These are phyloP conservation scores for Tylopilus sp. DNA, from an alignment of 768 basidiomycete genomes.

Conservation along the genomic window DNA sequence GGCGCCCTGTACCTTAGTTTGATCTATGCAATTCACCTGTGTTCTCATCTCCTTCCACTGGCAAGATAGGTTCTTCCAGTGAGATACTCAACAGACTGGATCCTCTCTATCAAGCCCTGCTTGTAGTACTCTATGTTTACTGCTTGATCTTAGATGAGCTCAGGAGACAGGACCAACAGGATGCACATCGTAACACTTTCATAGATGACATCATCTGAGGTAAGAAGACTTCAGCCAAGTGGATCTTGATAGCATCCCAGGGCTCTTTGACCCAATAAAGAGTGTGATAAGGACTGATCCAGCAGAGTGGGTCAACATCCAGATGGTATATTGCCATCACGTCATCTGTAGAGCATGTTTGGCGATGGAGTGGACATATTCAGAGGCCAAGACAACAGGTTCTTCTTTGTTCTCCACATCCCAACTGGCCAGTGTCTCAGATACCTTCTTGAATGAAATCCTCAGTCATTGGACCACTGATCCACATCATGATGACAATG, in stretches of 20 bases:
- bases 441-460: conserved; percentile 64
- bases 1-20: too few relatives aligned
- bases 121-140: too few relatives aligned
- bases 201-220: conserved; percentile 93
- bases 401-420: conserved; percentile 52
- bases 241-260: conserved; percentile 60
- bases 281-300: conserved; percentile 80
- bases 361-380: conserved; percentile 55
- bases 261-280: conserved; percentile 64
- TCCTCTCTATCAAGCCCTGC: too few relatives aligned
- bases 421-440: conserved; percentile 58
- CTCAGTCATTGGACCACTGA: conserved; percentile 33
- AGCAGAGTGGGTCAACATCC: conserved; percentile 50
- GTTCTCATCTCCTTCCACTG: too few relatives aligned
- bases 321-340: conserved; percentile 56
- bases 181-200: too few relatives aligned
- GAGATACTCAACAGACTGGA: too few relatives aligned
- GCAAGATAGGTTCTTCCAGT: too few relatives aligned
- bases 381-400: conserved; percentile 34
- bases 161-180: too few relatives aligned
- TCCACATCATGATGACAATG: conserved; percentile 20
- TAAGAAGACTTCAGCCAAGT: conserved; percentile 89
- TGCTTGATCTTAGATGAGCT: too few relatives aligned
- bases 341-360: conserved; percentile 61
- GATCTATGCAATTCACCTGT: too few relatives aligned